Evolutionary conservation across 306 rosid species (phyloP), one percentile per base, ranked within the genome.

Genomic region (Trichosanthes truncata): DNA sequence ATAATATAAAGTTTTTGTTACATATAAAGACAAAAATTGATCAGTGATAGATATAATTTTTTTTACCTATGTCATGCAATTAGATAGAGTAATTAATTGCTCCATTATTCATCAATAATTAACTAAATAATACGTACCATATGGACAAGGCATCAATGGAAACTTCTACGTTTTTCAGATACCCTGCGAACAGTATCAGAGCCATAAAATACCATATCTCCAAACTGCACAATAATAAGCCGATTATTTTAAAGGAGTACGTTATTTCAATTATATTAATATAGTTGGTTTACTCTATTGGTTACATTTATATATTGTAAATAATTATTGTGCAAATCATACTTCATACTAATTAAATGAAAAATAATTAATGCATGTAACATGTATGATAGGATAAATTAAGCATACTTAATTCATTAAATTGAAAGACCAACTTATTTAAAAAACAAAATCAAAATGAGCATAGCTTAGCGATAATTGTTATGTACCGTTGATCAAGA

Each of bases 151-250:
- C 98, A 71, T 88, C 96, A 9, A 94, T 96, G 0, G 98, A 89
- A 20, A 92, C 81, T 72, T 89, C 89, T 0, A 97, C 97, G n/a
- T 94, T 77, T 84, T 92, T 87, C 3, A 94, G 80, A 86, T 92
- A 92, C 68, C 98, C 97, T 29, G 97, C 97, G 12, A 92, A 92
- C 7, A 92, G 91, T 33, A 90, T 84, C 40, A 94, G 74, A 0
- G 96, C 93, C 96, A 89, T 92, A 17, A 79, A 94, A 63, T 94
- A 92, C 98, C 98, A 94, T 2, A 88, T 76, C 79, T 94, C 98
- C 63, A 92, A 87, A 74, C 98, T 94, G 85, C 84, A 74, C 5
- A 3, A 38, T 35, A 23, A 41, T 15, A 1, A 26, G 26, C n/a
- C 5, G 0, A 67, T 15, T 12, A 56, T 8, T 6, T 36, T 36